Evolutionary conservation across 176 grass and related monocot species (phyloP), one percentile per base, ranked within the genome.

Genomic region (Carex pumila): DNA sequence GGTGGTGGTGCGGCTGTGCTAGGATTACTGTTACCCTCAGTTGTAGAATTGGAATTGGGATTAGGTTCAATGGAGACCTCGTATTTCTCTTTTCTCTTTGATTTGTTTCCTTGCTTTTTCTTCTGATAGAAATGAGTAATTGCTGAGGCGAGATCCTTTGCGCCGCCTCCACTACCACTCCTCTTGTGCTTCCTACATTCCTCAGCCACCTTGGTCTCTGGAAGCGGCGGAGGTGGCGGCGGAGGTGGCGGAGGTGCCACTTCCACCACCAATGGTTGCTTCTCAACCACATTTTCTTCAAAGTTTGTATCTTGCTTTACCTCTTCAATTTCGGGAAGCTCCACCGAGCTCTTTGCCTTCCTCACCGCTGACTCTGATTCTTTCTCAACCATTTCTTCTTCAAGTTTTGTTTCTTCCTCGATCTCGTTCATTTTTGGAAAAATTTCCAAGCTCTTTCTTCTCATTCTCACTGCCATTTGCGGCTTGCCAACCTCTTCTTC

Each of bases 41-140:
- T 65, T 52, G 80, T 37, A 54, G 89, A 83, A 21, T 75, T 25
- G 43, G 85, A 53, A 71, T 62, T 90, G 83, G 82, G 83, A 89
- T 60, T 95, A 84, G 70, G 61, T 57, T 74, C 61, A 29, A 83
- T 68, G 66, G 85, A 85, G 37, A 15, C 37, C 17, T 94, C 87
- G 1, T 92, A 85, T 34, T 90, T 79, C 49, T 85, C 49, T 71
- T 87, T 77, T 85, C 86, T 97, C 60, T 82, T 87, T 63, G 81
- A 93, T 85, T 90, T 99, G 80, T 74, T 88, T 74, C 89, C 86
- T 80, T 90, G 93, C 83, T 84, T 91, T 79, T 94, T 95, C 89
- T 94, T 99, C 85, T 93, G 89, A 82, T 93, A 95, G 81, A 99
- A 99, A 13, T 86, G 83, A 68, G 96, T 83, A 72, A 99, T 93